Evolutionary conservation across 257 asterid species (phyloP).

Genomic region (Solanum bukasovii): DNA sequence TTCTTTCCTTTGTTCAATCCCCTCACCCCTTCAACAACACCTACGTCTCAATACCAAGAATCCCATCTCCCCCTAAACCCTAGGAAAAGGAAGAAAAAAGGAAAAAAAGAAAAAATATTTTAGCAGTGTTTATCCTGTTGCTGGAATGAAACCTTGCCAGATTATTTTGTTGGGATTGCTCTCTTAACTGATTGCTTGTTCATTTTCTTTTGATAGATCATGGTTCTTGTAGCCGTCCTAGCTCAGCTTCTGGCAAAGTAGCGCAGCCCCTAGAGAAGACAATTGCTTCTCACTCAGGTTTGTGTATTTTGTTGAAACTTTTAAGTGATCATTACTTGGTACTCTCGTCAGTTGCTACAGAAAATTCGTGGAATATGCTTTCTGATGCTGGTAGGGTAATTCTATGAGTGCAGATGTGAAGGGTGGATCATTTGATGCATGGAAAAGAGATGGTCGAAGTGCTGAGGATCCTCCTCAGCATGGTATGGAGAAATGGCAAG

Average conservation of each 20-base stretch:
- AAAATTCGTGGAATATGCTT: background rate
- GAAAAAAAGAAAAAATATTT: background rate
- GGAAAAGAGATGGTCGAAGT: constrained; percentile 48
- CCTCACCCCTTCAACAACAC: background rate
- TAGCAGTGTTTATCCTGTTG: background rate
- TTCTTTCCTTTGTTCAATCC: background rate
- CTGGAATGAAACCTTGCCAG: background rate
- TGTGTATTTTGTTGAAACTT: constrained; percentile 10
- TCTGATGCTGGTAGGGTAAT: background rate
- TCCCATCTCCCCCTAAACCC: background rate
- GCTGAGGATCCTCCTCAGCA: constrained; percentile 46
- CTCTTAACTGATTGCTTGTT: background rate
- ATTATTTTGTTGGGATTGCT: background rate
- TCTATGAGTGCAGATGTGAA: constrained; percentile 40
- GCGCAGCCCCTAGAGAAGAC: constrained; percentile 29
- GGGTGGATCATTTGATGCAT: constrained; percentile 31
- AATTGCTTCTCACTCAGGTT: constrained; percentile 44
- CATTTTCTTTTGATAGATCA: constrained; percentile 38
- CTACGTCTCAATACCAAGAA: background rate
- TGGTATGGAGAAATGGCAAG: constrained; percentile 65
- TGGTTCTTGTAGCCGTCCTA: constrained; percentile 43
- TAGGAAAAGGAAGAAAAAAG: background rate
- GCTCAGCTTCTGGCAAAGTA: constrained; percentile 57
- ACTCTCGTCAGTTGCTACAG: background rate
- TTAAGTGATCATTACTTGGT: background rate